phyloP scores from a whole-genome alignment of 164 flowering plant species.

The Buxus sempervirens region DNA sequence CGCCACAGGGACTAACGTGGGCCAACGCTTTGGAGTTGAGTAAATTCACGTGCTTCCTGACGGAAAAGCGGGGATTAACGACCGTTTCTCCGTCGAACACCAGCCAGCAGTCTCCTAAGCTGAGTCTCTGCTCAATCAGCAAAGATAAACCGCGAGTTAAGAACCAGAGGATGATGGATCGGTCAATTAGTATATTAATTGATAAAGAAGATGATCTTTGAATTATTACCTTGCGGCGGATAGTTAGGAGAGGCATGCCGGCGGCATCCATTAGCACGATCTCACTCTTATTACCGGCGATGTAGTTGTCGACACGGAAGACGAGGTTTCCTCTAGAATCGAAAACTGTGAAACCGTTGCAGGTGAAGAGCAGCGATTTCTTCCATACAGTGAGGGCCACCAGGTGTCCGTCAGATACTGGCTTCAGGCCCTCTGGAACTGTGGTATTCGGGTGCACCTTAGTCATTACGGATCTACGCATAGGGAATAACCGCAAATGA shows the following conservation, averaged over 20 bases:
- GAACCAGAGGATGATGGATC: too few species aligned
- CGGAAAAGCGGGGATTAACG: constrained; percentile 38
- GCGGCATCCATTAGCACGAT: constrained; percentile 76
- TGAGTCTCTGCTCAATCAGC: constrained; percentile 40
- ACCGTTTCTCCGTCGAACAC: constrained; percentile 59
- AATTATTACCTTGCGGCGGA: constrained; percentile 80
- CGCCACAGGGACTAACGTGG: constrained; percentile 24
- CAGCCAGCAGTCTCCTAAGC: constrained; percentile 56
- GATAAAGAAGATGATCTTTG: background rate
- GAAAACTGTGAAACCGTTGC: constrained; percentile 80
- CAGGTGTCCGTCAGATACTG: background rate
- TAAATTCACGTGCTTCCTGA: constrained; percentile 44
- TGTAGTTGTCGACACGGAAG: constrained; percentile 75
- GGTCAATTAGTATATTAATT: too few species aligned
- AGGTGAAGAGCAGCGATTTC: constrained; percentile 71
- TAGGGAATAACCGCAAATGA: background rate
- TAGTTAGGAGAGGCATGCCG: constrained; percentile 66
- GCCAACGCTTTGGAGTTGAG: constrained; percentile 41
- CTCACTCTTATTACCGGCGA: constrained; percentile 36
- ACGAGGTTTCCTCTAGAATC: constrained; percentile 60
- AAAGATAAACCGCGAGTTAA: background rate
- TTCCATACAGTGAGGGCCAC: constrained; percentile 75
- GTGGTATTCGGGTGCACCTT: constrained; percentile 24
- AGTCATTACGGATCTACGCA: constrained; percentile 12
- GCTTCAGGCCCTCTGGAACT: background rate